Evolutionary conservation across 352 stramenopile species (phyloP).

Genomic region (Globisporangium perplexum): DNA sequence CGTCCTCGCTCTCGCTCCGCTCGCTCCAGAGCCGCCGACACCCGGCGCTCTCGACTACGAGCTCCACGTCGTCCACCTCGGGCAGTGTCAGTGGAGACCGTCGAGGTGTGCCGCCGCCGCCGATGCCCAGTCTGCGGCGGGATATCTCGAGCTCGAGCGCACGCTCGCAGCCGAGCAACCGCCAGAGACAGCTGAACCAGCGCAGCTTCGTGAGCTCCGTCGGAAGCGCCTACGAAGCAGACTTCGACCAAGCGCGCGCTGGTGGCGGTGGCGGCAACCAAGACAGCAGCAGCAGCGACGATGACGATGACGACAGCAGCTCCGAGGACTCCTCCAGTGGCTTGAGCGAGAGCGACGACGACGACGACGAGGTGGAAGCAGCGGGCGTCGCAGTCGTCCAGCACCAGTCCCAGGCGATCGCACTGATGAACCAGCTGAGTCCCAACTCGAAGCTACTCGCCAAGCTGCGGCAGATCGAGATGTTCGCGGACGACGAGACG

Average conservation of each 20-base stretch:
- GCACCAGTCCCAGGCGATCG: neutral
- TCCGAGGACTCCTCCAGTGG: slow-evolving; percentile 11
- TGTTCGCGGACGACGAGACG: slow-evolving; percentile 30
- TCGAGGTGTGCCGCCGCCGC: neutral
- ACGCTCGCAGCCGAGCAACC: slow-evolving; percentile 4
- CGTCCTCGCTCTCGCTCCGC: slow-evolving; percentile 2
- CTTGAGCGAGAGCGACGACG: slow-evolving; percentile 9
- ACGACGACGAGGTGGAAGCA: slow-evolving; percentile 1
- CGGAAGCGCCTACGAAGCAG: slow-evolving; percentile 7
- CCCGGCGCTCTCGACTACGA: neutral
- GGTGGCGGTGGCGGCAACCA: neutral
- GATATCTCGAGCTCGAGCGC: slow-evolving; percentile 6
- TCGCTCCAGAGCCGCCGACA: slow-evolving; percentile 3
- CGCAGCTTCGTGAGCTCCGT: slow-evolving; percentile 3
- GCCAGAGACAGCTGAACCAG: slow-evolving; percentile 1
- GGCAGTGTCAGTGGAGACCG: neutral
- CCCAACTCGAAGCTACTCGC: slow-evolving; percentile 8
- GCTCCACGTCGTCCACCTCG: neutral
- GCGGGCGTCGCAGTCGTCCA: neutral
- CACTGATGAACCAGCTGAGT: neutral
- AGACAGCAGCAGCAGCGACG: slow-evolving; percentile 11
- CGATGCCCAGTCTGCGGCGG: neutral
- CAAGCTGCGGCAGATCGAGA: slow-evolving; percentile 11
- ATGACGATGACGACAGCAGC: slow-evolving; percentile 16
- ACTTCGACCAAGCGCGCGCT: neutral